phyloP scores from a whole-genome alignment of 1,139 yeast genomes.

The Kodamaea alishanica region DNA sequence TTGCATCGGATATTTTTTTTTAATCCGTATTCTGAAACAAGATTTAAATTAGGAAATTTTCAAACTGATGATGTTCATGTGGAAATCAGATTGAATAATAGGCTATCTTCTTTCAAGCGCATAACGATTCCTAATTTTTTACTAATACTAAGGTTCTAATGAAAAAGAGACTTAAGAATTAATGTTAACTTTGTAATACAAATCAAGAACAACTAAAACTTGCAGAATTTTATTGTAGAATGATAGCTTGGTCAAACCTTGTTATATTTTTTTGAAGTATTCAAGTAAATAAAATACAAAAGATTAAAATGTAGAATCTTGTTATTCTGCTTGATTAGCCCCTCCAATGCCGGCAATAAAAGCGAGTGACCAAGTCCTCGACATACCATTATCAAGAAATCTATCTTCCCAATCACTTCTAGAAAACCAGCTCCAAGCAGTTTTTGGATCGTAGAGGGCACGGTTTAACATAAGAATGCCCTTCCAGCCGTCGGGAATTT shows the following conservation, averaged over 20 bases:
- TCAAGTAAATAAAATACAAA: not conserved
- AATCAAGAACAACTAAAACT: not conserved
- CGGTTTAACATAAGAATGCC: conserved; percentile 41
- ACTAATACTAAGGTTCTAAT: not conserved
- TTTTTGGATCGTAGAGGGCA: conserved; percentile 35
- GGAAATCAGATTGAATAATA: too few species aligned
- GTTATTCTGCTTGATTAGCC: conserved; percentile 2
- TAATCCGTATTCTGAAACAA: too few species aligned
- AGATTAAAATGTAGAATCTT: not conserved
- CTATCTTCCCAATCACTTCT: conserved; percentile 37
- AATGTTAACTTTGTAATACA: not conserved
- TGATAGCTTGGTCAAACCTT: too few species aligned
- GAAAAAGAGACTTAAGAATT: not conserved
- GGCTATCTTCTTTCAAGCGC: too few species aligned
- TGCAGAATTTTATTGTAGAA: not conserved
- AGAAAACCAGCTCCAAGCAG: conserved; percentile 39
- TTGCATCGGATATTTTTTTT: too few species aligned
- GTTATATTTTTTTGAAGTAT: not conserved
- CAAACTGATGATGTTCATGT: too few species aligned
- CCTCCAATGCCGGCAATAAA: conserved; percentile 41
- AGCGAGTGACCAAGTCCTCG: conserved; percentile 44
- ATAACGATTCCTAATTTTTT: too few species aligned
- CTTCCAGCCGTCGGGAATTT: conserved; percentile 45
- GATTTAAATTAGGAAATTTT: too few species aligned
- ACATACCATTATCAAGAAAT: conserved; percentile 43